Conservation (phyloP, 345 rosid species). For the Mangifera indica region DNA sequence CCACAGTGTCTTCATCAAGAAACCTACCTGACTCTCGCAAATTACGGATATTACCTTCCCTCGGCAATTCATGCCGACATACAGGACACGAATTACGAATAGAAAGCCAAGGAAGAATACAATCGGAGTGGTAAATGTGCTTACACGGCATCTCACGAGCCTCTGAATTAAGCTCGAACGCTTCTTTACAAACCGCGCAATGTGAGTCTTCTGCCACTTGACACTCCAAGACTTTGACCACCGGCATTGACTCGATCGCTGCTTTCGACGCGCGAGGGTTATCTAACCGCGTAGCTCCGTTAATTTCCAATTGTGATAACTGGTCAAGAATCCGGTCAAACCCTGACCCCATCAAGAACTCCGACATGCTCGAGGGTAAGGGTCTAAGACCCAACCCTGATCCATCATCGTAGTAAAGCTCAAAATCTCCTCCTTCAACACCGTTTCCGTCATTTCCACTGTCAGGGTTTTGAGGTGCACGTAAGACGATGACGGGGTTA, state of each 20-base stretch:
- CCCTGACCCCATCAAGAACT: conserved; percentile 71
- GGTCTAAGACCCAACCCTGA: conserved; percentile 60
- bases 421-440: conserved; percentile 39
- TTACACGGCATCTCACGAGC: conserved; percentile 67
- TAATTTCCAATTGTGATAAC: conserved; percentile 51
- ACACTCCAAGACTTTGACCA: conserved; percentile 32
- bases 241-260: conserved; percentile 60
- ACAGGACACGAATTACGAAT: conserved; percentile 61
- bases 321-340: conserved; percentile 68
- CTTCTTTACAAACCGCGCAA: conserved; percentile 59
- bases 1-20: conserved; percentile 40
- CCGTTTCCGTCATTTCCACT: conserved; percentile 23
- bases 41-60: conserved; percentile 23
- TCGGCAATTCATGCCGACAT: conserved; percentile 54
- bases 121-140: conserved; percentile 58
- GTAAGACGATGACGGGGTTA: conserved; percentile 62
- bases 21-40: conserved; percentile 20
- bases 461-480: conserved; percentile 32
- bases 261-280: conserved; percentile 59
- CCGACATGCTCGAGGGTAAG: conserved; percentile 62
- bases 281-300: conserved; percentile 45
- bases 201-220: conserved; percentile 45
- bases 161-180: conserved; percentile 45
- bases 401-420: conserved; percentile 64
- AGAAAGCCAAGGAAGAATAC: conserved; percentile 59